Conservation (phyloP, 768 basidiomycete species). For the Pleurotus ostreatus region DNA sequence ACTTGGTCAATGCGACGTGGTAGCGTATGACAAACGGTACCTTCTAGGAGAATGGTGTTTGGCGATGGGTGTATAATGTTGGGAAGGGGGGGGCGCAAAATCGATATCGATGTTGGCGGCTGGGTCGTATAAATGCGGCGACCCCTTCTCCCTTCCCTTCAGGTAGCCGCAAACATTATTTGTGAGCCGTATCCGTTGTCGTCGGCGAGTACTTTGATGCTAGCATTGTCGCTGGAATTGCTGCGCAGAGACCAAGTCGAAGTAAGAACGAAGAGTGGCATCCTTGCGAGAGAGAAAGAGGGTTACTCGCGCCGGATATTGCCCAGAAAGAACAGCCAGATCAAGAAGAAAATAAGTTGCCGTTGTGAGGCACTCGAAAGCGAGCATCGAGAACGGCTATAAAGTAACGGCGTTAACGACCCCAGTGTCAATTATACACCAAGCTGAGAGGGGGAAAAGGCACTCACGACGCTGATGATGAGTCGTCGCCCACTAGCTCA, state of each 20-base stretch:
- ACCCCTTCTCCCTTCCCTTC: too few species aligned
- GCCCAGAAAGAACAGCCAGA: conserved; percentile 64
- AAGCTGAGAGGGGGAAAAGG: conserved; percentile 3
- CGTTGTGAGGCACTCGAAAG: conserved; percentile 57
- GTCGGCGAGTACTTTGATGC: too few species aligned
- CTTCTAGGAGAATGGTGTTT: too few species aligned
- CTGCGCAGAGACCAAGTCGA: conserved; percentile 59
- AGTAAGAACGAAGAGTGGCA: conserved; percentile 77
- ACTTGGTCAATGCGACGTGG: too few species aligned
- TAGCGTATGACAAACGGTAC: too few species aligned
- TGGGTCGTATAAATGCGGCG: too few species aligned
- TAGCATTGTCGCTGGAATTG: too few species aligned
- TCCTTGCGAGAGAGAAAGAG: conserved; percentile 56
- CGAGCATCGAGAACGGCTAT: conserved; percentile 62
- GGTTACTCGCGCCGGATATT: conserved; percentile 55
- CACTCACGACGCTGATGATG: conserved; percentile 59
- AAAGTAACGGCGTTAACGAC: neutral
- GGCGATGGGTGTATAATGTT: too few species aligned
- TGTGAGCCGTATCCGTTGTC: too few species aligned
- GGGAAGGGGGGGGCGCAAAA: too few species aligned
- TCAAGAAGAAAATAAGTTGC: conserved; percentile 87
- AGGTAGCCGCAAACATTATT: too few species aligned
- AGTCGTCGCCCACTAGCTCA: conserved; percentile 91
- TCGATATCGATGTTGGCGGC: too few species aligned
- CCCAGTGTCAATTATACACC: neutral